Percentiles rank a stretch among this genome's conserved stretches.
These are phyloP conservation scores for Podaxis sp. DNA, from an alignment of 768 basidiomycete species.

Conservation along the genomic window DNA sequence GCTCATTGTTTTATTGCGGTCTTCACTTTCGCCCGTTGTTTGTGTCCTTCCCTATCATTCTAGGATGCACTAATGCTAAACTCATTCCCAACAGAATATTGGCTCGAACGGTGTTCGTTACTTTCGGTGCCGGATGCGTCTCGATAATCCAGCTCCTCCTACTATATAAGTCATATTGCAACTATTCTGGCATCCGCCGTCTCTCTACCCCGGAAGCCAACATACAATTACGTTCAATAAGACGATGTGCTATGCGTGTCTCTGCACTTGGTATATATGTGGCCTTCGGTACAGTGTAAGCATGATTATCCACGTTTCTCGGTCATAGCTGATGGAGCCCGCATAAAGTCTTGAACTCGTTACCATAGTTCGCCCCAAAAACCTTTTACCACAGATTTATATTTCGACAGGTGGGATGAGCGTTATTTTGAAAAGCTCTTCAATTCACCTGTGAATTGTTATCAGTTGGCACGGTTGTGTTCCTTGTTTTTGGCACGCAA, in stretches of 20 bases:
- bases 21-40: conserved; percentile 22
- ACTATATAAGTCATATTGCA: conserved; percentile 19
- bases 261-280: conserved; percentile 32
- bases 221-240: conserved; percentile 22
- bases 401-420: conserved; percentile 28
- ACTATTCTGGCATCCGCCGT: conserved; percentile 26
- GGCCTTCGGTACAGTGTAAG: conserved; percentile 30
- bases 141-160: background rate
- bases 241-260: conserved; percentile 28
- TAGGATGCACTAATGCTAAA: background rate
- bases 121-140: conserved; percentile 16
- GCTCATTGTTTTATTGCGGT: conserved; percentile 30
- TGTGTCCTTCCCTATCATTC: conserved; percentile 4
- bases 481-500: conserved; percentile 33
- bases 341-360: conserved; percentile 26
- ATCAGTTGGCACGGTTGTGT: conserved; percentile 31
- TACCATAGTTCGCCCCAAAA: conserved; percentile 20
- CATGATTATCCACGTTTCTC: background rate
- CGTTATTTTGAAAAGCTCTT: background rate
- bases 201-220: conserved; percentile 15
- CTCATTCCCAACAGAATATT: conserved; percentile 9
- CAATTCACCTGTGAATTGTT: background rate
- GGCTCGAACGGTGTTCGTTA: conserved; percentile 26
- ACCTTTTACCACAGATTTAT: conserved; percentile 29
- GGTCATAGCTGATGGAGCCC: background rate